These are phyloP conservation scores for Colletotrichum sp. DNA, from an alignment of 2,329 filamentous ascomycete species.

Conservation along the genomic window DNA sequence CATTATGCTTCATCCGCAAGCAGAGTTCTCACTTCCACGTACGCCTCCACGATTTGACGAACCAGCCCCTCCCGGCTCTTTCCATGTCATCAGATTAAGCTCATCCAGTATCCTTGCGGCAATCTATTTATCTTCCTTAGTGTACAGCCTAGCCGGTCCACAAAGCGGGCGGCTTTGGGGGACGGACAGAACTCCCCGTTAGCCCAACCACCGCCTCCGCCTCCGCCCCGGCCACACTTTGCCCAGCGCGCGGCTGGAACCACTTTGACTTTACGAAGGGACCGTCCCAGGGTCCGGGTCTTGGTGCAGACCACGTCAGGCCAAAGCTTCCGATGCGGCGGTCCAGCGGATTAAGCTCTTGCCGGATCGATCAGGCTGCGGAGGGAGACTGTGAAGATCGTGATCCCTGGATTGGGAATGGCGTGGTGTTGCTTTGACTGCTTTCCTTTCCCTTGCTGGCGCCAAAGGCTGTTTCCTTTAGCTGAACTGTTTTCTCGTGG, in stretches of 20 bases:
- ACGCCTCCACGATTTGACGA: neutral
- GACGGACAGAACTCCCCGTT: neutral
- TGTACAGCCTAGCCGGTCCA: neutral
- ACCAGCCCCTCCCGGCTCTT: neutral
- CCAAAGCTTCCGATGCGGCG: neutral
- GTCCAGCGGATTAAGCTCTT: neutral
- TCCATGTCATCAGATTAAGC: neutral
- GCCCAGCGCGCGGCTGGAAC: neutral
- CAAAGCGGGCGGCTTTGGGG: neutral
- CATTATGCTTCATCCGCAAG: neutral
- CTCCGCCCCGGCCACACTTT: neutral
- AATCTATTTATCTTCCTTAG: neutral
- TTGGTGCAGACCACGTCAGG: neutral
- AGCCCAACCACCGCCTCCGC: neutral
- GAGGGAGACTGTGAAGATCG: neutral
- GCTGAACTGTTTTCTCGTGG: neutral
- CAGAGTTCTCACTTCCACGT: neutral
- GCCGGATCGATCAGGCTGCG: neutral
- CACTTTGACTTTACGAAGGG: neutral
- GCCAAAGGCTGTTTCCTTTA: neutral
- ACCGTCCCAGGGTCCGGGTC: neutral
- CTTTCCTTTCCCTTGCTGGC: neutral
- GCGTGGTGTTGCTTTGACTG: neutral
- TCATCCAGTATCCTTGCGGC: neutral
- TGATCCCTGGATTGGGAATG: neutral